phyloP scores from a whole-genome alignment of 2,329 filamentous ascomycete species.

The Ophiostoma novo-ulmi region DNA sequence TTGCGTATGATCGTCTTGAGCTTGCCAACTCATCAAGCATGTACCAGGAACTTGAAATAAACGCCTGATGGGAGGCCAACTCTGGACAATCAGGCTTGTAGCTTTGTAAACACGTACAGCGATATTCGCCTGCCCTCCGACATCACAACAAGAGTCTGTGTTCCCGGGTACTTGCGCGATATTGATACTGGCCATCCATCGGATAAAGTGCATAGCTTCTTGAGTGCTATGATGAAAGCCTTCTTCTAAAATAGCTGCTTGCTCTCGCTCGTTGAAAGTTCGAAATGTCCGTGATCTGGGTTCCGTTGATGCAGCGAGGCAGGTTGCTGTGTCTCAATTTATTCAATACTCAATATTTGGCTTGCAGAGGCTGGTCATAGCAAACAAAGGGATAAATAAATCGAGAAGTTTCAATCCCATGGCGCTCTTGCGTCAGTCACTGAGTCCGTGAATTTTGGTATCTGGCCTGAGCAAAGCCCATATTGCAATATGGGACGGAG shows the following conservation, averaged over 20 bases:
- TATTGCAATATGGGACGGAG: neutral
- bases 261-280: neutral
- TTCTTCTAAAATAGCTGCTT: neutral
- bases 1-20: constrained; percentile 23
- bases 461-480: neutral
- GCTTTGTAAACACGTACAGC: neutral
- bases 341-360: neutral
- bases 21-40: constrained; percentile 20
- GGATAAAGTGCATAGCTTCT: neutral
- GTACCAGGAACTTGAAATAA: neutral
- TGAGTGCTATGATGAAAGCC: neutral
- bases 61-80: neutral
- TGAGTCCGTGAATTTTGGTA: neutral
- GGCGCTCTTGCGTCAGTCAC: constrained; percentile 2
- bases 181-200: neutral
- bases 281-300: neutral
- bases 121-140: neutral
- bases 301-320: neutral
- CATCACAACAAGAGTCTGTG: neutral
- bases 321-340: neutral
- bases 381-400: neutral
- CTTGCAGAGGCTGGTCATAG: neutral
- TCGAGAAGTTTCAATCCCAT: neutral
- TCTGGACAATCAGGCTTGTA: neutral
- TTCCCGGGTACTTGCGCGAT: neutral